Base-by-base conservation (phyloP, 345 rosid species). In the Moringa oleifera region DNA sequence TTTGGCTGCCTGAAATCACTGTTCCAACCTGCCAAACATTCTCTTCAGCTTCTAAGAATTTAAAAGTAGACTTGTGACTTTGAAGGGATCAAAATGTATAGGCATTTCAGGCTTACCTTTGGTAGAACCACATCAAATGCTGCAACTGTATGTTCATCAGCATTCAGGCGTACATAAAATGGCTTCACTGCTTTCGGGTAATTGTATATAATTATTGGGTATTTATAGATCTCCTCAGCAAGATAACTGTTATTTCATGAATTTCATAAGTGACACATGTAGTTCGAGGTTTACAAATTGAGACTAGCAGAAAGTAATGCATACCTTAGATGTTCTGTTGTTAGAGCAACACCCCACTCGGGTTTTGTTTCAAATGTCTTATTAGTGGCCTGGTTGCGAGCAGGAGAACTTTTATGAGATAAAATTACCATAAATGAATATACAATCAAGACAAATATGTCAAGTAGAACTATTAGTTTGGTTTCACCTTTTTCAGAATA, bases 81-180 rank as follows among this genome's bases (percentile, higher is more conserved):
- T 37, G 33, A 22, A 62, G 36, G 33, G 21, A 21, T 33, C 5
- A 4, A 41, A 41, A 9, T 5, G 47, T 41, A 7, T 19, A 23
- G 65, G 21, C 36, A 37, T 18, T 67, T 25, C n/a, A 6, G 53
- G 58, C 68, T 67, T 70, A 87, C 98, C 94, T 76, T 77, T 20
- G 97, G 96, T n/a, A 90, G 68, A 51, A 88, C 83, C 84, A 93
- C 63, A 57, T 93, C 98, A 62, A 93, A 93, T 64, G 98, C 90
- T 57, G 97, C 96, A 56, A 86, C 98, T 47, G 96, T 93, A 62
- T 71, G 65, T 54, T 81, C 81, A 68, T 90, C 98, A 50, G 77
- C 83, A 59, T 93, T 93, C 76, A 80, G 63, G 58, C 95, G 77
- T 11, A 64, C 74, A 62, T 83, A 77, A 68, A 93, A 90, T 13